These are phyloP conservation scores for Microdochium trichocladiopsis DNA, from an alignment of 2,329 filamentous ascomycete genomes.

Conservation along the genomic window DNA sequence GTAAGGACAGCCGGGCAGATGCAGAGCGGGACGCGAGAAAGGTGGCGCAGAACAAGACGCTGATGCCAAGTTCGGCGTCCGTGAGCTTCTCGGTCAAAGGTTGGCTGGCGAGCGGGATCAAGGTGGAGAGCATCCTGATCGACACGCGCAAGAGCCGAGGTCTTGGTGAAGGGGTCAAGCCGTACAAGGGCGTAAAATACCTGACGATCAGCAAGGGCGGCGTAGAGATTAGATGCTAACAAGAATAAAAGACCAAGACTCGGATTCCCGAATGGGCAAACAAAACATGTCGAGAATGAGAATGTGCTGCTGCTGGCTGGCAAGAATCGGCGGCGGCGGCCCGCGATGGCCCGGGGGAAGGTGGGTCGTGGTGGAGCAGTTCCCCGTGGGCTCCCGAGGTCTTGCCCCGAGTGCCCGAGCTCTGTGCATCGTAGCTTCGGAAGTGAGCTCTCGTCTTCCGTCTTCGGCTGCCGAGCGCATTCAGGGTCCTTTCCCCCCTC, in stretches of 20 bases:
- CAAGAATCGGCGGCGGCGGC: not conserved
- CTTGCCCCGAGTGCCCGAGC: not conserved
- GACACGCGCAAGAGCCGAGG: conserved; percentile 78
- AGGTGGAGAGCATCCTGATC: conserved; percentile 60
- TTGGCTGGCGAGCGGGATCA: conserved; percentile 61
- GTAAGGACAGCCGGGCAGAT: conserved; percentile 19
- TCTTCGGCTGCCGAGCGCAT: not conserved
- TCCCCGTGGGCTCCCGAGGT: not conserved
- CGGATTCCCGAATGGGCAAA: too few species aligned
- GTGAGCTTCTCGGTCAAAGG: conserved; percentile 67
- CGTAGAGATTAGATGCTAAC: conserved; percentile 55
- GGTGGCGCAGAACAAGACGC: conserved; percentile 61
- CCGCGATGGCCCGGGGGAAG: not conserved
- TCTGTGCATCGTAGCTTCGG: not conserved
- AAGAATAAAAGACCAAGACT: too few species aligned
- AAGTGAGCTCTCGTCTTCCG: not conserved
- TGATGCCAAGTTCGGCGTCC: conserved; percentile 74
- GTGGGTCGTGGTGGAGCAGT: not conserved
- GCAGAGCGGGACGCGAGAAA: conserved; percentile 47
- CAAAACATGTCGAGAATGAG: too few species aligned
- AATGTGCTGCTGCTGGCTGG: too few species aligned
- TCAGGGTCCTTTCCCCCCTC: not conserved
- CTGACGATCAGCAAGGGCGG: conserved; percentile 66
- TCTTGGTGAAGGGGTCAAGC: conserved; percentile 79
- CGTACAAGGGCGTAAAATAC: conserved; percentile 98